A percentile compares a stretch with the other conserved stretches of the same genome.
These are phyloP conservation scores for Pichia norvegensis DNA, from an alignment of 1,139 yeast genomes.

Conservation along the genomic window DNA sequence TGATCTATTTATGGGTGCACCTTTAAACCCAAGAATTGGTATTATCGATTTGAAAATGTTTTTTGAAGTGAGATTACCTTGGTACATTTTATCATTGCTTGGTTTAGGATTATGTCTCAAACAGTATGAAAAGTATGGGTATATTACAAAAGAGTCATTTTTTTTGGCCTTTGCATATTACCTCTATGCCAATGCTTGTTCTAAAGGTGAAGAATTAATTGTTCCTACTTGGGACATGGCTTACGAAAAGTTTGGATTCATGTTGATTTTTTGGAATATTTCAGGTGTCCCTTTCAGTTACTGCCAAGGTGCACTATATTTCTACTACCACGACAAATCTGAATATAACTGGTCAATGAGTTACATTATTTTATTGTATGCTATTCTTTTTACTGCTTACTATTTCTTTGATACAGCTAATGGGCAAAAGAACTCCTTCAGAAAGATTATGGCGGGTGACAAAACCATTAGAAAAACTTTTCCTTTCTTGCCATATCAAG, in stretches of 20 bases:
- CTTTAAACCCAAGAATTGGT: constrained; percentile 92
- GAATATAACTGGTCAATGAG: constrained; percentile 66
- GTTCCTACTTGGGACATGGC: constrained; percentile 99
- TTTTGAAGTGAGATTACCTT: constrained; percentile 93
- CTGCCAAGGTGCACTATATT: constrained; percentile 82
- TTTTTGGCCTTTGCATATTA: constrained; percentile 80
- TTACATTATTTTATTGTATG: constrained; percentile 52
- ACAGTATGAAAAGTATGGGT: constrained; percentile 78
- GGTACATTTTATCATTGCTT: constrained; percentile 83
- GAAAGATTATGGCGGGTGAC: constrained; percentile 82
- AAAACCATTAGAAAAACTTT: constrained; percentile 67
- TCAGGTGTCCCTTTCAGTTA: constrained; percentile 98
- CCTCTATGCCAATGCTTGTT: constrained; percentile 93
- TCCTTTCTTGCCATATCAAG: constrained; percentile 86
- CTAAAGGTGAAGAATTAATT: constrained; percentile 94
- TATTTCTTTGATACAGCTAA: constrained; percentile 92
- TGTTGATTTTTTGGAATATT: constrained; percentile 97
- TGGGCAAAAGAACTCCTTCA: constrained; percentile 90
- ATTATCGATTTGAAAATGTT: constrained; percentile 91
- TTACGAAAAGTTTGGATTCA: constrained; percentile 95
- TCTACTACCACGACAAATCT: constrained; percentile 73
- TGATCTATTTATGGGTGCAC: constrained; percentile 96
- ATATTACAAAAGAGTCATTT: constrained; percentile 66
- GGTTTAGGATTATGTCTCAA: constrained; percentile 66
- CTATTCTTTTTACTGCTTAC: constrained; percentile 59